A percentile compares a stretch with the other conserved stretches of the same genome.
Evolutionary conservation across 2,329 filamentous ascomycete species (phyloP).

Genomic region (Fusarium sp.): DNA sequence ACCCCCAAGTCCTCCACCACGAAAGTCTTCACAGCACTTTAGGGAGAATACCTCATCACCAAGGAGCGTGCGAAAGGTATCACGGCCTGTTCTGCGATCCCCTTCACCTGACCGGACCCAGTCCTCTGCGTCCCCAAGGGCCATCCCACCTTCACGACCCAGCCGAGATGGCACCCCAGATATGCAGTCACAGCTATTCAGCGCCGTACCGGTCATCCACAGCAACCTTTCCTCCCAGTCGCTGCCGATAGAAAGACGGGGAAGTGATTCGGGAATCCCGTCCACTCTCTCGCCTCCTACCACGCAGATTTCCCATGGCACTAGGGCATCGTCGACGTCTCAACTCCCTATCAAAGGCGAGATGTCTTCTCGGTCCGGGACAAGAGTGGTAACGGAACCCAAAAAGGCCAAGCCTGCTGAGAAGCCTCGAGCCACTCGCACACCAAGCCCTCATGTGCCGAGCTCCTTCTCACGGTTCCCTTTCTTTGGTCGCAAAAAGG

Average conservation of each 20-base stretch:
- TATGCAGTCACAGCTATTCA: conserved; percentile 67
- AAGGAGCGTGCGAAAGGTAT: conserved; percentile 51
- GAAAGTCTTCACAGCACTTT: conserved; percentile 71
- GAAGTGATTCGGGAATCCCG: conserved; percentile 53
- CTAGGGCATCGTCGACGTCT: conserved; percentile 49
- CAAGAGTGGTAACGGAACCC: conserved; percentile 23
- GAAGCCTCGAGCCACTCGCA: conserved; percentile 49
- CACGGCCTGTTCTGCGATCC: conserved; percentile 46
- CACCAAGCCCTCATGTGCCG: conserved; percentile 66
- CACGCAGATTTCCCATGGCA: conserved; percentile 46
- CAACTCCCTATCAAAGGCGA: conserved; percentile 44
- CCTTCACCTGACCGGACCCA: conserved; percentile 50
- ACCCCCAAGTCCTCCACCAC: conserved; percentile 71
- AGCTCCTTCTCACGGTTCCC: conserved; percentile 77
- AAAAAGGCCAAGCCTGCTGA: conserved; percentile 39
- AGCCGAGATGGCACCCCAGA: conserved; percentile 76
- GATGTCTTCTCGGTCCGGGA: conserved; percentile 15
- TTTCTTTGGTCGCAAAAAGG: conserved; percentile 81
- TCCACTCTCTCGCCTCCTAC: conserved; percentile 51
- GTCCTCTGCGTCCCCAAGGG: conserved; percentile 46
- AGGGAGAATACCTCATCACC: conserved; percentile 54
- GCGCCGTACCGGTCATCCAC: conserved; percentile 68
- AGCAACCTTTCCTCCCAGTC: conserved; percentile 69
- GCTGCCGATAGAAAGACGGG: conserved; percentile 58
- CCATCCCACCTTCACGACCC: conserved; percentile 68